phyloP scores from a whole-genome alignment of 768 basidiomycete genomes.

The Termitomyces sp. region DNA sequence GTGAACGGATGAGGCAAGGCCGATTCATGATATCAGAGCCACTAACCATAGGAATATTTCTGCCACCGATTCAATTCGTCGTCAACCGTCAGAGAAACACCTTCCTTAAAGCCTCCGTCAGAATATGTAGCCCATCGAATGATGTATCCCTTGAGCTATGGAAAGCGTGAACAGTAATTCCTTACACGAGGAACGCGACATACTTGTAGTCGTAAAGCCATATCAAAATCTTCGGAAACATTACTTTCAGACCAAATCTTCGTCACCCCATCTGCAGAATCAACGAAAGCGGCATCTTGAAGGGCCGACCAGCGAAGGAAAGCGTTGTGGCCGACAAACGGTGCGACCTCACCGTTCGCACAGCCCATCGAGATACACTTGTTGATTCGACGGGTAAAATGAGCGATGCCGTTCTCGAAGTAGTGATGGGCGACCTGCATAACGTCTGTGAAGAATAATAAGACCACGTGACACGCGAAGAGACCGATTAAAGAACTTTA shows the following conservation, averaged over 20 bases:
- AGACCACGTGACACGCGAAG: background rate
- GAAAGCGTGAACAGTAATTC: background rate
- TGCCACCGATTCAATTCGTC: slow-evolving; percentile 94
- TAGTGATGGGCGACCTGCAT: slow-evolving; percentile 90
- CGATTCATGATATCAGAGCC: background rate
- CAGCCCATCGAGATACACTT: slow-evolving; percentile 76
- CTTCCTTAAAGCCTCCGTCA: slow-evolving; percentile 85
- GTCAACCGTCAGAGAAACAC: slow-evolving; percentile 84
- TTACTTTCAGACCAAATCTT: slow-evolving; percentile 85
- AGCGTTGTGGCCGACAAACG: slow-evolving; percentile 86
- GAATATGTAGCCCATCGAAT: slow-evolving; percentile 88
- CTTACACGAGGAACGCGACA: slow-evolving; percentile 1
- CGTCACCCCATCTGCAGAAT: slow-evolving; percentile 56
- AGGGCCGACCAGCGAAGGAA: slow-evolving; percentile 89
- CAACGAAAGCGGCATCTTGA: slow-evolving; percentile 79
- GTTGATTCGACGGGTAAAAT: slow-evolving; percentile 87
- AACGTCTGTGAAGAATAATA: slow-evolving; percentile 47
- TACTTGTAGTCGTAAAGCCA: slow-evolving; percentile 65
- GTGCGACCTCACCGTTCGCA: slow-evolving; percentile 79
- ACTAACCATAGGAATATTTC: slow-evolving; percentile 74
- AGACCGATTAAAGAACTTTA: slow-evolving; percentile 22
- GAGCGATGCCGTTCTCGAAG: slow-evolving; percentile 88
- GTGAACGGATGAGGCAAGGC: background rate
- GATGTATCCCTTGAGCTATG: slow-evolving; percentile 58
- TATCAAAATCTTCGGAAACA: slow-evolving; percentile 83